A percentile compares a stretch with the other conserved stretches of the same genome.
phyloP scores from a whole-genome alignment of 208 protist genomes.

The Naegleria lovaniensis region DNA sequence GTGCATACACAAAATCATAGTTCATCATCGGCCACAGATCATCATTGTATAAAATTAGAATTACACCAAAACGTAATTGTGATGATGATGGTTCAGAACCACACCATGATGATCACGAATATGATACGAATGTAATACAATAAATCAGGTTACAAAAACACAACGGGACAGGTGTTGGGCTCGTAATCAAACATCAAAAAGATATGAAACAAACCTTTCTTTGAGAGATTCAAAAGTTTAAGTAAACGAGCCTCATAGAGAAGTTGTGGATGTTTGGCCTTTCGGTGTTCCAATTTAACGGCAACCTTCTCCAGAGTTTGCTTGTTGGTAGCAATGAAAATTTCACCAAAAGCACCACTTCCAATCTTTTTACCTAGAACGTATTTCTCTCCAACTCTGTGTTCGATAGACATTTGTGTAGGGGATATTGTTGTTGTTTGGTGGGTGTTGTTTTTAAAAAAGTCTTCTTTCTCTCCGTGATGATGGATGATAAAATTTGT shows the following conservation, averaged over 20 bases:
- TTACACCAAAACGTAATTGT: background rate
- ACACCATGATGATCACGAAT: background rate
- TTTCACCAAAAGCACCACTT: conserved; percentile 54
- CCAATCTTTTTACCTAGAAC: conserved; percentile 75
- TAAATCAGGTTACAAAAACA: background rate
- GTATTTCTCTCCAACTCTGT: conserved; percentile 68
- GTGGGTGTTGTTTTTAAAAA: too few relatives aligned
- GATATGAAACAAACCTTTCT: conserved; percentile 26
- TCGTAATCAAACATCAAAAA: background rate
- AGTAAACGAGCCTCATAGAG: conserved; percentile 67
- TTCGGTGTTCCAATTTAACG: conserved; percentile 78
- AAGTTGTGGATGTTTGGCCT: conserved; percentile 79
- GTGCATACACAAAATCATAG: too few relatives aligned
- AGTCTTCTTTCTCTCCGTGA: too few relatives aligned
- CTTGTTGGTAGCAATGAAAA: conserved; percentile 59
- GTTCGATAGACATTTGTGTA: conserved; percentile 46
- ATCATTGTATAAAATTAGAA: too few relatives aligned
- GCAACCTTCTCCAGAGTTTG: conserved; percentile 73
- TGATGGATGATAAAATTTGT: too few relatives aligned
- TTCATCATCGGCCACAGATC: too few relatives aligned
- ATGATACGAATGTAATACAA: background rate
- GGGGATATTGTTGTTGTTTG: too few relatives aligned
- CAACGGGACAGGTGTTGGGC: conserved; percentile 20
- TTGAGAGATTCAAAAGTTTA: conserved; percentile 52
- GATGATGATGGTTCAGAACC: background rate